Conservation (phyloP, 164 flowering plant species). For the Aristolochia californica region DNA sequence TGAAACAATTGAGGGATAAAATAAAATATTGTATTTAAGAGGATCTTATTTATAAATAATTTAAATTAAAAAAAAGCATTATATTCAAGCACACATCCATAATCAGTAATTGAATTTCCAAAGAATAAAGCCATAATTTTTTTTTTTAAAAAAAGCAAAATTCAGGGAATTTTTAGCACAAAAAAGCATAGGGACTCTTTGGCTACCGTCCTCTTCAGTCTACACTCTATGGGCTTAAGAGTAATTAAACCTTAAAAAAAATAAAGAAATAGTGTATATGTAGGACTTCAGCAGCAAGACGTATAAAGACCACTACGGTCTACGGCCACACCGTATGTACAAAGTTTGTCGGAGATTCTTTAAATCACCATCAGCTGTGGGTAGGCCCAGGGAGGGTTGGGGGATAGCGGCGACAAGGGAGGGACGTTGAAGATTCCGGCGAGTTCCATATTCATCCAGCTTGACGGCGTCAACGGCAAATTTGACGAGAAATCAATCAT, state of each 20-base stretch:
- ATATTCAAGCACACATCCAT: too few species aligned
- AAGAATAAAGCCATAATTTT: too few species aligned
- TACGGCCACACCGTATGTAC: neutral
- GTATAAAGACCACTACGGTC: too few species aligned
- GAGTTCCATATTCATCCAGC: constrained; percentile 20
- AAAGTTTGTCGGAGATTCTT: neutral
- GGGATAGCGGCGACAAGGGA: constrained; percentile 29
- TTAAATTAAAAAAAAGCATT: too few species aligned
- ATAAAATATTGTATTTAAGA: too few species aligned
- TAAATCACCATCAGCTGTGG: constrained; percentile 20
- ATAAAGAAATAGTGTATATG: neutral
- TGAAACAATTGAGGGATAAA: too few species aligned
- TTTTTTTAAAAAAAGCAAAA: too few species aligned
- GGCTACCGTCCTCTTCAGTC: neutral
- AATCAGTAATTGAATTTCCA: too few species aligned
- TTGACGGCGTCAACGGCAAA: constrained; percentile 30
- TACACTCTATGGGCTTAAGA: too few species aligned
- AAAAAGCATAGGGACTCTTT: neutral
- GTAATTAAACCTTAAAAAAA: neutral
- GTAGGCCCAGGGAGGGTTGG: constrained; percentile 9
- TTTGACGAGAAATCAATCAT: neutral
- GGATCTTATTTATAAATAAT: too few species aligned
- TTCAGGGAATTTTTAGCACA: neutral
- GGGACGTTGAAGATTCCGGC: constrained; percentile 29
- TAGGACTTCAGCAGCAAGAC: too few species aligned